Evolutionary conservation across 1,139 yeast genomes (phyloP).

Genomic region (Pneumocystis carinii): DNA sequence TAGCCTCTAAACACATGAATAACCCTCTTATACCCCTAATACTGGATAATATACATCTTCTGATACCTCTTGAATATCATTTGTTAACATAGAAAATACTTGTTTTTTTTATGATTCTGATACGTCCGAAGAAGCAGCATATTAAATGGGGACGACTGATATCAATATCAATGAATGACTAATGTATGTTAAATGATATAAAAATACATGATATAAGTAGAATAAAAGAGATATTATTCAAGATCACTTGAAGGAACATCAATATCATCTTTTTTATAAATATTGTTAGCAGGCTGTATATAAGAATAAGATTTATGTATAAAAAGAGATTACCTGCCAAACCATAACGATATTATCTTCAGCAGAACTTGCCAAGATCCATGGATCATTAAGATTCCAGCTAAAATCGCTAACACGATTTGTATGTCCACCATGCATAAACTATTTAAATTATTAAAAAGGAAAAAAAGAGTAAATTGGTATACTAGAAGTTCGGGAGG

Average conservation of each 20-base stretch:
- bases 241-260: not conserved
- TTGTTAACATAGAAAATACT: not conserved
- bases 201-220: not conserved
- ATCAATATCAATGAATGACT: too few species aligned
- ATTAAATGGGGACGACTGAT: not conserved
- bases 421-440: constrained; percentile 84
- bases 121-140: not conserved
- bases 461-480: not conserved
- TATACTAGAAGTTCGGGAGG: constrained; percentile 29
- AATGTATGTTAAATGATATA: not conserved
- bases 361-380: constrained; percentile 70
- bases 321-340: constrained; percentile 39
- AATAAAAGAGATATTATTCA: not conserved
- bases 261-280: not conserved
- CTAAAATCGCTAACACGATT: constrained; percentile 70
- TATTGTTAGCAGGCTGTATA: not conserved
- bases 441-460: constrained; percentile 23
- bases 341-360: constrained; percentile 81
- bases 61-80: not conserved
- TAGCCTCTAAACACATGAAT: not conserved
- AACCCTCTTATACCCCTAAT: not conserved
- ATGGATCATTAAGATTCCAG: constrained; percentile 71
- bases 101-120: not conserved
- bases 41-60: not conserved
- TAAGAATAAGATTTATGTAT: constrained; percentile 25